Percentiles rank a stretch among this genome's conserved stretches.
These are phyloP conservation scores for Hymenoscyphus scutula DNA, from an alignment of 2,329 filamentous ascomycete genomes.

Conservation along the genomic window DNA sequence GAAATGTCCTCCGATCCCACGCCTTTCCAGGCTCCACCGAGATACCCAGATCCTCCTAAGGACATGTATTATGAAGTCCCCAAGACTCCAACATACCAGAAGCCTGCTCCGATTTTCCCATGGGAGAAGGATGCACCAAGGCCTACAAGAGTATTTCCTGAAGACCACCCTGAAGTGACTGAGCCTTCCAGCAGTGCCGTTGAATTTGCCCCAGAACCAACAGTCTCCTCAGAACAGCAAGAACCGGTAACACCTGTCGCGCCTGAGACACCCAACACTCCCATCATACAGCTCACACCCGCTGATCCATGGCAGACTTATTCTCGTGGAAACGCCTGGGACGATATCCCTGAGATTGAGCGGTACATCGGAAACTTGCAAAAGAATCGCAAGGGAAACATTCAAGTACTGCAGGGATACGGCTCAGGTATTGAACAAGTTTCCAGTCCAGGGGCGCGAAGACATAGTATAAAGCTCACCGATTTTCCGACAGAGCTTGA, in stretches of 20 bases:
- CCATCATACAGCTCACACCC: slow-evolving; percentile 45
- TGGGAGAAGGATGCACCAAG: slow-evolving; percentile 74
- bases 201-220: slow-evolving; percentile 40
- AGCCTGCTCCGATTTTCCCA: slow-evolving; percentile 74
- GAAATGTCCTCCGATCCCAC: slow-evolving; percentile 74
- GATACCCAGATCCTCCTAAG: slow-evolving; percentile 79
- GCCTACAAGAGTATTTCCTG: slow-evolving; percentile 63
- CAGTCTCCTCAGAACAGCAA: slow-evolving; percentile 37
- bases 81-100: slow-evolving; percentile 56
- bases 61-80: slow-evolving; percentile 89
- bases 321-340: slow-evolving; percentile 84
- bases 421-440: slow-evolving; percentile 33
- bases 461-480: slow-evolving; percentile 66
- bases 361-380: slow-evolving; percentile 79
- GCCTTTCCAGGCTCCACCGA: slow-evolving; percentile 72
- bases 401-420: slow-evolving; percentile 37
- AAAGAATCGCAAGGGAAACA: slow-evolving; percentile 52
- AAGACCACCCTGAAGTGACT: slow-evolving; percentile 43
- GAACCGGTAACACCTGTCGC: slow-evolving; percentile 30
- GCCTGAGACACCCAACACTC: slow-evolving; percentile 46
- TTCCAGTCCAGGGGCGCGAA: slow-evolving; percentile 32
- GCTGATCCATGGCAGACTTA: slow-evolving; percentile 71
- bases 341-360: slow-evolving; percentile 83
- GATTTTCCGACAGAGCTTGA: slow-evolving; percentile 84
- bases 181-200: slow-evolving; percentile 33